phyloP scores from a whole-genome alignment of 441 rosid genomes.

The Croton setiger region DNA sequence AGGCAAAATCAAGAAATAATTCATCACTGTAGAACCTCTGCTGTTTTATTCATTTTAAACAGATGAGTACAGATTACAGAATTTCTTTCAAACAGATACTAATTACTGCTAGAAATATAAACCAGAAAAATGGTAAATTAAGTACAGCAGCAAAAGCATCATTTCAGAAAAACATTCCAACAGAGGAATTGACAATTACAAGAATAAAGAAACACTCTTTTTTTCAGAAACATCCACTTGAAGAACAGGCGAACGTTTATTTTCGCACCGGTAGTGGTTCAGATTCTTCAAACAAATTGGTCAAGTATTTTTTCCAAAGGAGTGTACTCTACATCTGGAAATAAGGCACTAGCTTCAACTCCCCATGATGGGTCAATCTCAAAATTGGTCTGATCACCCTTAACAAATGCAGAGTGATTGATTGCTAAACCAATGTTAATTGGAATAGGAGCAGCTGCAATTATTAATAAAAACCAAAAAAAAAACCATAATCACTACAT shows the following conservation, averaged over 20 bases:
- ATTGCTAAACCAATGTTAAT: conserved; percentile 40
- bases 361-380: conserved; percentile 53
- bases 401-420: conserved; percentile 43
- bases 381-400: conserved; percentile 56
- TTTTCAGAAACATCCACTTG: conserved; percentile 2
- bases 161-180: background rate
- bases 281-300: conserved; percentile 30
- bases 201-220: background rate
- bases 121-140: background rate
- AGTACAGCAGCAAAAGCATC: conserved; percentile 4
- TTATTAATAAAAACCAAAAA: background rate
- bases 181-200: background rate
- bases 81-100: background rate
- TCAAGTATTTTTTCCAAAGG: conserved; percentile 51
- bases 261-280: background rate
- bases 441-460: conserved; percentile 48
- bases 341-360: conserved; percentile 59
- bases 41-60: background rate
- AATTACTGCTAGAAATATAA: background rate
- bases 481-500: background rate
- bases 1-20: background rate
- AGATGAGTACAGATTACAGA: background rate
- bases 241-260: background rate
- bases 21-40: background rate
- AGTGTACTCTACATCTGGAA: conserved; percentile 59